Evolutionary conservation across 441 rosid species (phyloP), one percentile per base, ranked within the genome.

Genomic region (Populus hybrid): DNA sequence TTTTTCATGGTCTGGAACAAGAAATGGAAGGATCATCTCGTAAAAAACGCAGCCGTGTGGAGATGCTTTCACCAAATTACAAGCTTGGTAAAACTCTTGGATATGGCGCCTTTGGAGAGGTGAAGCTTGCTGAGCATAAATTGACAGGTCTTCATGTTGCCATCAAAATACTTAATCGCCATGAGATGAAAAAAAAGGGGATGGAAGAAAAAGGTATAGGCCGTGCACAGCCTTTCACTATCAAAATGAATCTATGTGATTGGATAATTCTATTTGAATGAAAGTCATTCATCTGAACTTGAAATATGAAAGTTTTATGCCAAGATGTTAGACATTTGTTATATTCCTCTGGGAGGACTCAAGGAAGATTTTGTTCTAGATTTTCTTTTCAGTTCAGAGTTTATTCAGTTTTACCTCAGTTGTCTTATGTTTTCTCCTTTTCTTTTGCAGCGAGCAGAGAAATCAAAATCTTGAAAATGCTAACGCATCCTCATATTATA

Each of bases 81-180:
- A 95, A 90, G 88, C 90, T 95, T 79, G 98, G 97, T 30, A 94
- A 89, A 86, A 95, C 93, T 70, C 94, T 94, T 42, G 99, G 98
- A 71, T 92, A 92, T 78, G 99, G 99, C 67, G 86, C 97, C 20
- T 95, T 95, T 77, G 97, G 97, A 4, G 92, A 95, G 88, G 99
- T 95, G 68, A 95, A 94, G 81, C 88, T 94, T 78, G 99, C 99
- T 0, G 95, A 90, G 85, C 97, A 95, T 86, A 86, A 87, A 67
- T 84, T 88, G 80, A 95, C 99, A 2, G 94, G 97, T 64, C 94
- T 92, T 79, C 93, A 95, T 85, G 99, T 95, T 79, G 99, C 99
- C 70, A 88, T 95, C 79, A 95, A 95, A 88, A 91, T 94, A 74
- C 95, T 95, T 71, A 95, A 94, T 77, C 95, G 97, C 10, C 91